Percentiles rank a stretch among this genome's conserved stretches.
These are phyloP conservation scores for Ascocoryne sarcoides DNA, from an alignment of 2,329 filamentous ascomycete species.

Conservation along the genomic window DNA sequence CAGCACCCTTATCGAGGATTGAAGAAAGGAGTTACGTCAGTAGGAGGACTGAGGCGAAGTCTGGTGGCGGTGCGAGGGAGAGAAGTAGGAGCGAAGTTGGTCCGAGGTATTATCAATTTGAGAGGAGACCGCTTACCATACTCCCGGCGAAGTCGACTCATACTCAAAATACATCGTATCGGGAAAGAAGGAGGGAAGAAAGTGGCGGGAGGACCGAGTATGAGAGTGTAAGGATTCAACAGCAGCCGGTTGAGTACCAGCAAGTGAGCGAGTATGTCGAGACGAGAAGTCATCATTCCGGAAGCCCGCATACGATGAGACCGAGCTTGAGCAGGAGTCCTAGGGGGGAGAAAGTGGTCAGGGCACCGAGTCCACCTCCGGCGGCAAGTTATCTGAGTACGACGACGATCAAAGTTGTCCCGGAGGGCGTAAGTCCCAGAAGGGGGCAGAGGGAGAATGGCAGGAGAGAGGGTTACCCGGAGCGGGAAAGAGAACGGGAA, in stretches of 20 bases:
- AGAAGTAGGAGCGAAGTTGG: not conserved
- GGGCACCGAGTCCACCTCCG: too few species aligned
- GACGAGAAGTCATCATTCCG: too few species aligned
- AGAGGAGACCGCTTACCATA: not conserved
- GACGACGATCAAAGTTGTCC: too few species aligned
- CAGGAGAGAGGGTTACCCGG: not conserved
- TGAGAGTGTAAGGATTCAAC: too few species aligned
- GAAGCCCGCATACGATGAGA: too few species aligned
- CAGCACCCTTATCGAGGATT: not conserved
- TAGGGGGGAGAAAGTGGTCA: too few species aligned
- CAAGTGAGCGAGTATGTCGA: too few species aligned
- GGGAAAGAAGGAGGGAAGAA: not conserved
- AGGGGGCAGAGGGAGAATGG: not conserved
- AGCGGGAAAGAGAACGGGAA: slow-evolving; percentile 1
- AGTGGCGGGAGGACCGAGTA: too few species aligned
- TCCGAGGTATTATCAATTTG: not conserved
- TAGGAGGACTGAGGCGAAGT: not conserved
- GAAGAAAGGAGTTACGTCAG: slow-evolving; percentile 1
- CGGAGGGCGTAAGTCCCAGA: too few species aligned
- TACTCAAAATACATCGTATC: not conserved
- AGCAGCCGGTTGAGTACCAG: too few species aligned
- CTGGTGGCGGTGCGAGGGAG: not conserved
- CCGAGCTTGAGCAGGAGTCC: too few species aligned
- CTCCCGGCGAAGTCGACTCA: not conserved
- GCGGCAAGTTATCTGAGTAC: too few species aligned